Evolutionary conservation across 257 asterid genomes (phyloP), one percentile per base, ranked within the genome.

Genomic region (Solanum chiquidenum): DNA sequence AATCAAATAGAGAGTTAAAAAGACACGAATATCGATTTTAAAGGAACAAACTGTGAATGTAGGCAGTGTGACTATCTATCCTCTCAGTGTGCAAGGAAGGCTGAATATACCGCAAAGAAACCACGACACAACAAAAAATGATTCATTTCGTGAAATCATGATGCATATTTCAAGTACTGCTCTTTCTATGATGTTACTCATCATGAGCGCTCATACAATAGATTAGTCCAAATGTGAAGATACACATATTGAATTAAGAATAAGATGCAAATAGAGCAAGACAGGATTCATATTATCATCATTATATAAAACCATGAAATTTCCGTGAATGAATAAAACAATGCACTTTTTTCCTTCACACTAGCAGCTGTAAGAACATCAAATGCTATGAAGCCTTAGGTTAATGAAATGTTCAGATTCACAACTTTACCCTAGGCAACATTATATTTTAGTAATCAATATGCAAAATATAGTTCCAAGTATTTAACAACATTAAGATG

Each of bases 81-180:
- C 40, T 72, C 44, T 21, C 52, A 34, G 83, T 33, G 42, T 1
- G 83, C 83, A 37, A 74, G 44, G 55, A 74, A 37, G 20, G 52
- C 83, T 11, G 3, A 20, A 25, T 14, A 74, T 11, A 74, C 33
- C 11, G 11, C 18, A 37, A 76, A 38, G 23, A 38, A 40, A 38
- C 60, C 83, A 40, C 3, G 4, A 38, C 46, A 37, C 7, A n/a
- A 37, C 12, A 76, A 21, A 77, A 77, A 44, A 44, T 13, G 64
- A 7, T 44, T 76, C 58, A 20, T 44, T 42, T 60, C 11, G 69
- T 60, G 6, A 3, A 60, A 62, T 10, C 7, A 62, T 62, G 16
- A 62, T n/a, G 71, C 33, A 62, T 62, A 62, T 62, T 62, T 58
- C 98, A 96, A 88, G 94, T 40, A 77, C 64, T 25, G 13, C 62